Percentiles rank a stretch among this genome's conserved stretches.
phyloP scores from a whole-genome alignment of 306 rosid species.

The Glycine tomentella region DNA sequence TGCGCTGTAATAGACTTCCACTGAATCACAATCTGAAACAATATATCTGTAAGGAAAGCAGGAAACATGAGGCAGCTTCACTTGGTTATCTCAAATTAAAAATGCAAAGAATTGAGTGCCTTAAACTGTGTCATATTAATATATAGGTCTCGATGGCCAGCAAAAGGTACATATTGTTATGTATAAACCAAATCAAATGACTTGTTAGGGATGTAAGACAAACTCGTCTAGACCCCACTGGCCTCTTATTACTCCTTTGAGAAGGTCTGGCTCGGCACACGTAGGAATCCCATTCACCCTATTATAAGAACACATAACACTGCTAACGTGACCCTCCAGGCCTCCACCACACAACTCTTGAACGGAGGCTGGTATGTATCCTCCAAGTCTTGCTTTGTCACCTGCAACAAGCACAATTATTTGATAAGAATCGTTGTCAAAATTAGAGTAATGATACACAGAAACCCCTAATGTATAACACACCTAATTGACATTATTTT shows the following conservation, averaged over 20 bases:
- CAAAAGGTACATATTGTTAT: no score
- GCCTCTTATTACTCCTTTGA: slow-evolving; percentile 70
- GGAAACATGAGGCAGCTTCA: not conserved
- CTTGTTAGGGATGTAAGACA: slow-evolving; percentile 13
- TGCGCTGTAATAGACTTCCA: slow-evolving; percentile 62
- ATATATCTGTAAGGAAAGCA: slow-evolving; percentile 59
- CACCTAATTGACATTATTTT: no score
- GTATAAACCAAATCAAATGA: not conserved
- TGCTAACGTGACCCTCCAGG: slow-evolving; percentile 84
- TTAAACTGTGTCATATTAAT: not conserved
- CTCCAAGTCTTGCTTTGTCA: slow-evolving; percentile 81
- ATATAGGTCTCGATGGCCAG: no score
- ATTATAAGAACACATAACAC: slow-evolving; percentile 93
- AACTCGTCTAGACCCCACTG: slow-evolving; percentile 85
- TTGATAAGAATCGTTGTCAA: no score
- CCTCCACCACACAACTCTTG: slow-evolving; percentile 77
- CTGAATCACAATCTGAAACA: slow-evolving; percentile 86
- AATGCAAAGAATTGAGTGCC: not conserved
- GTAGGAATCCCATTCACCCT: slow-evolving; percentile 87
- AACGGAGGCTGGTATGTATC: slow-evolving; percentile 83
- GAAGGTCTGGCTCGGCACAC: slow-evolving; percentile 85
- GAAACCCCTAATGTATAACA: no score
- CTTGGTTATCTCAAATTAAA: slow-evolving; percentile 25
- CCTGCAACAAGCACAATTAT: slow-evolving; percentile 50
- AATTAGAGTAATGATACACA: no score